These are phyloP conservation scores for Trichocomaceae sp. DNA, from an alignment of 2,329 filamentous ascomycete species.

Conservation along the genomic window DNA sequence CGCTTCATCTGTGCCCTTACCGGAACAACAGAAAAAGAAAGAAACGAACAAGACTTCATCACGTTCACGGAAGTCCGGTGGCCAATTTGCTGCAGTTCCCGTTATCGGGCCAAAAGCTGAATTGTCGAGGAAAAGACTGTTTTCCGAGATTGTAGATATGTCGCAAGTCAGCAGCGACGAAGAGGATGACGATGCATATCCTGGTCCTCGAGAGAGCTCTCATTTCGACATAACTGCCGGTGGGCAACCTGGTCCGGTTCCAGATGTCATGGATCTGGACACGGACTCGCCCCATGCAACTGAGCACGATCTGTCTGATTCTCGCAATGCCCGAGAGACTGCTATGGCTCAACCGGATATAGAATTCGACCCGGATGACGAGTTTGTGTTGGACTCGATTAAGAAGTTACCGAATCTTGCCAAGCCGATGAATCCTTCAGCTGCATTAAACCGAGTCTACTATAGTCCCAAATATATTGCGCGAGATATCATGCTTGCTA, in stretches of 20 bases:
- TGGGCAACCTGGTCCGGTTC: background rate
- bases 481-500: slow-evolving; percentile 55
- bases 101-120: slow-evolving; percentile 45
- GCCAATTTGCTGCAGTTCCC: background rate
- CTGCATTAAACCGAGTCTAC: slow-evolving; percentile 39
- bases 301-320: slow-evolving; percentile 1
- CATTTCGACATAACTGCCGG: slow-evolving; percentile 1
- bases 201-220: slow-evolving; percentile 22
- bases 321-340: background rate
- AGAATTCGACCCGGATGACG: slow-evolving; percentile 9
- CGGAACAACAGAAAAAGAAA: background rate
- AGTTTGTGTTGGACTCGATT: slow-evolving; percentile 14
- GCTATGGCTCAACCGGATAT: slow-evolving; percentile 3
- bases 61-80: background rate
- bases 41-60: background rate
- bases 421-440: slow-evolving; percentile 35
- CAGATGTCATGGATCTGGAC: slow-evolving; percentile 6
- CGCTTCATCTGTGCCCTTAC: background rate
- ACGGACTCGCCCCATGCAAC: slow-evolving; percentile 1
- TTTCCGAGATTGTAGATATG: slow-evolving; percentile 50
- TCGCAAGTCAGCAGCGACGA: slow-evolving; percentile 33
- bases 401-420: slow-evolving; percentile 34
- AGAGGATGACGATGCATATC: slow-evolving; percentile 39
- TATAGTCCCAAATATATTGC: slow-evolving; percentile 60
- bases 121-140: slow-evolving; percentile 49